A percentile compares a stretch with the other conserved stretches of the same genome.
These are phyloP conservation scores for Talaromyces amestolkiae DNA, from an alignment of 2,329 filamentous ascomycete genomes.

Conservation along the genomic window DNA sequence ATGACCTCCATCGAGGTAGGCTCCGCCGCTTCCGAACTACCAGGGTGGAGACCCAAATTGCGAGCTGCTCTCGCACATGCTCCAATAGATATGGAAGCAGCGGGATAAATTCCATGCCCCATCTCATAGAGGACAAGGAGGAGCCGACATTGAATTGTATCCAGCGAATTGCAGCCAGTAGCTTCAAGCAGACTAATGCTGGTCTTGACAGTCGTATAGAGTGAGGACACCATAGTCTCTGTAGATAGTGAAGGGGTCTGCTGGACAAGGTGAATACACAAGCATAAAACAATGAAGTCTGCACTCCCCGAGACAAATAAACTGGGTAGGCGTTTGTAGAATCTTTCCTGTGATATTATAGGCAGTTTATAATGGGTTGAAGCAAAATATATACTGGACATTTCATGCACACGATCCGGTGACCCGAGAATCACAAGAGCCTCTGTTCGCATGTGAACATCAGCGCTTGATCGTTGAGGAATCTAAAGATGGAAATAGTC, in stretches of 20 bases:
- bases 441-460: background rate
- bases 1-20: background rate
- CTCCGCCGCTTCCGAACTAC: background rate
- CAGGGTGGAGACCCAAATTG: background rate
- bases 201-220: background rate
- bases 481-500: background rate
- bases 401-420: background rate
- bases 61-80: background rate
- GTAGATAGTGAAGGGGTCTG: background rate
- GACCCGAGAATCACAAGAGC: background rate
- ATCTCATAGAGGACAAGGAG: background rate
- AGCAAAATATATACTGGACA: background rate
- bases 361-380: background rate
- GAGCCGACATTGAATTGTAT: background rate
- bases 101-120: background rate
- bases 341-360: background rate
- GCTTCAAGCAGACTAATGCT: background rate
- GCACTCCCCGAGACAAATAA: background rate
- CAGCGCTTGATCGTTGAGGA: background rate
- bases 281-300: background rate
- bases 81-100: background rate
- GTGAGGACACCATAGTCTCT: background rate
- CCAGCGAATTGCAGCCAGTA: background rate
- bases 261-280: background rate
- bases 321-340: background rate